phyloP scores from a whole-genome alignment of 2,329 filamentous ascomycete species.

The Aspergillus pseudoviridinutans region DNA sequence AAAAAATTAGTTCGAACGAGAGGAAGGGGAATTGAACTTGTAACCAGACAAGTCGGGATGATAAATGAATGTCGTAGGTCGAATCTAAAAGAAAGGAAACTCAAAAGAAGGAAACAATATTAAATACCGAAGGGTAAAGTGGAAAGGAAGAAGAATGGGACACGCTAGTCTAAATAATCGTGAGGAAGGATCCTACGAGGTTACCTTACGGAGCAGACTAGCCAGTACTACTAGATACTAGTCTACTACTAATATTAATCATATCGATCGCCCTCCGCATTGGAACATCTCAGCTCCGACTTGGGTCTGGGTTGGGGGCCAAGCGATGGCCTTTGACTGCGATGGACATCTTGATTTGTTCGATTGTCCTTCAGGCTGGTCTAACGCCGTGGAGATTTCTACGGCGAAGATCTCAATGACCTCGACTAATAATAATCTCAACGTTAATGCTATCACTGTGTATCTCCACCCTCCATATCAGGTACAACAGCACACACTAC shows the following conservation, averaged over 20 bases:
- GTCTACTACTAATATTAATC: not conserved
- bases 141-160: constrained; percentile 7
- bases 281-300: not conserved
- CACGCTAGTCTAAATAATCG: not conserved
- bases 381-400: not conserved
- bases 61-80: not conserved
- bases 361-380: not conserved
- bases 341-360: not conserved
- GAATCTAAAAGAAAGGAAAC: not conserved
- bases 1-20: constrained; percentile 1
- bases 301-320: not conserved
- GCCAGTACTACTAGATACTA: not conserved
- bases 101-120: constrained; percentile 2
- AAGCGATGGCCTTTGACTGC: not conserved
- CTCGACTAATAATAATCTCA: not conserved
- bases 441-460: too few relatives aligned
- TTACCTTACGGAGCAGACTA: not conserved
- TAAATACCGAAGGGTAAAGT: constrained; percentile 2
- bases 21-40: constrained; percentile 4
- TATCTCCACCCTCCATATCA: too few relatives aligned
- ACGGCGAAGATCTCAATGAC: not conserved
- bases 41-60: constrained; percentile 6
- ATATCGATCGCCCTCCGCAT: not conserved
- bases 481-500: not conserved
- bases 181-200: not conserved